These are phyloP conservation scores for Hypoxylon sp. DNA, from an alignment of 2,329 filamentous ascomycete genomes.

Conservation along the genomic window DNA sequence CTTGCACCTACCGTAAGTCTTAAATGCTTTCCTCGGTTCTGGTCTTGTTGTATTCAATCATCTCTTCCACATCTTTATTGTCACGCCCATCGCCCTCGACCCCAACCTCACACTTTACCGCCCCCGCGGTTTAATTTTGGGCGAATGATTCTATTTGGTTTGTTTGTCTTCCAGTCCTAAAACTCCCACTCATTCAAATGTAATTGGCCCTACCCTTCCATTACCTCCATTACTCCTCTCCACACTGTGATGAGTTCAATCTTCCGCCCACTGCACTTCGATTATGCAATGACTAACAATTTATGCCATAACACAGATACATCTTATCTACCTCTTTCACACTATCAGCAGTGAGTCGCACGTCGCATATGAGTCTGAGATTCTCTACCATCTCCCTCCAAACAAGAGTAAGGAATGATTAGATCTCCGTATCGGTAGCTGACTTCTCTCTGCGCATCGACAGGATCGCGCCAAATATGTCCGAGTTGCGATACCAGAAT, in stretches of 20 bases:
- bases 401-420: neutral
- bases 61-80: neutral
- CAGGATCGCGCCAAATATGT: constrained; percentile 1
- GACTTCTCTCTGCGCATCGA: neutral
- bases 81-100: neutral
- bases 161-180: neutral
- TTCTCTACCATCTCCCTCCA: neutral
- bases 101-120: neutral
- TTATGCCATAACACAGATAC: neutral
- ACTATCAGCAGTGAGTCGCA: constrained; percentile 3
- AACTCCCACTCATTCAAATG: neutral
- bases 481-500: neutral
- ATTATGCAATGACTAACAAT: neutral
- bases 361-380: neutral
- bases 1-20: neutral
- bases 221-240: neutral
- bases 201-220: neutral
- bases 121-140: neutral
- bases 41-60: neutral
- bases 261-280: neutral
- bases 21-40: neutral
- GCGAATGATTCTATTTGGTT: neutral
- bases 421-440: neutral
- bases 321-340: neutral
- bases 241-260: neutral